Percentiles rank a stretch among this genome's conserved stretches.
Evolutionary conservation across 31 red algal species (phyloP).

Genomic region (Odonthalia washingtoniensis): DNA sequence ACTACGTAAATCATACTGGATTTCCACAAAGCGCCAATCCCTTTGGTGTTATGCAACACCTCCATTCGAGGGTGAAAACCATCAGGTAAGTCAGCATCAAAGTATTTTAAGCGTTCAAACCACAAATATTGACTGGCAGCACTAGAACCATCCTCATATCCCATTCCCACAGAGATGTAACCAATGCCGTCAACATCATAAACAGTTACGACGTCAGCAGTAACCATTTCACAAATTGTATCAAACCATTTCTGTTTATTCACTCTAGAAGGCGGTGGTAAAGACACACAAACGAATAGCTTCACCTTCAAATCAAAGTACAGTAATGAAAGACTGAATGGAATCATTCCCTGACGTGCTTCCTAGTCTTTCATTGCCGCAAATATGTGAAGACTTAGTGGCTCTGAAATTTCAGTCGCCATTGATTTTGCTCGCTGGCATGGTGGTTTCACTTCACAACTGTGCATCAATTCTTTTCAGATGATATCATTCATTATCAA

Average conservation of each 20-base stretch:
- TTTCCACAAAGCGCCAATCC: conserved; percentile 1
- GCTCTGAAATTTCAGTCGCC: not conserved
- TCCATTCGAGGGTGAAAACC: conserved; percentile 10
- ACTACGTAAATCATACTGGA: conserved; percentile 26
- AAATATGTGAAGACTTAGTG: not conserved
- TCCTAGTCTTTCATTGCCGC: not conserved
- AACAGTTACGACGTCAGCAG: not conserved
- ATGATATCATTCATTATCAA: no score
- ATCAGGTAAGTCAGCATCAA: not conserved
- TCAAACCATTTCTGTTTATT: not conserved
- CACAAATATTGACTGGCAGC: conserved; percentile 16
- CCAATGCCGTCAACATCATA: not conserved
- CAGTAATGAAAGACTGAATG: not conserved
- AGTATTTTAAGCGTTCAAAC: conserved; percentile 40
- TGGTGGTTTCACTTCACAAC: no score
- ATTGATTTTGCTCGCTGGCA: not conserved
- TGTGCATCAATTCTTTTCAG: no score
- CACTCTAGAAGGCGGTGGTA: no score
- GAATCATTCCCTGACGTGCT: not conserved
- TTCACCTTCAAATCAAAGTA: not conserved
- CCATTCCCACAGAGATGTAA: not conserved
- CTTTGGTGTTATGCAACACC: not conserved
- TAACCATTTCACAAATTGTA: not conserved
- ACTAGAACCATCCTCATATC: conserved; percentile 31
- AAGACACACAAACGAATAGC: no score